These are phyloP conservation scores for Musa beccarii DNA, from an alignment of 176 grass and related monocot genomes.

Conservation along the genomic window DNA sequence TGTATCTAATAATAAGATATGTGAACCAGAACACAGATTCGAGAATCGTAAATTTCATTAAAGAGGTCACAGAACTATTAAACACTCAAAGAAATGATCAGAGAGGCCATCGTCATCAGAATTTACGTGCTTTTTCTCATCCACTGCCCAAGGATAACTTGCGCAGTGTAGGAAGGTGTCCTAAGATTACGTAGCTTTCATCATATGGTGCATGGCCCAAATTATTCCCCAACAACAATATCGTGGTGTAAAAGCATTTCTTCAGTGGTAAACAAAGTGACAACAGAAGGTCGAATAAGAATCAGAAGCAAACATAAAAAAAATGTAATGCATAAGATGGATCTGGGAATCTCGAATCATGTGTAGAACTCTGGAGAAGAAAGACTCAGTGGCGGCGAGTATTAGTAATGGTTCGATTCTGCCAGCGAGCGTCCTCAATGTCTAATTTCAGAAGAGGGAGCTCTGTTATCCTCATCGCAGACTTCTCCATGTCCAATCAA, in stretches of 20 bases:
- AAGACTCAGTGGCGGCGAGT: slow-evolving; percentile 62
- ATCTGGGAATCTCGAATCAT: slow-evolving; percentile 47
- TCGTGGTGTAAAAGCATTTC: neutral
- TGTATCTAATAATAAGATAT: no score
- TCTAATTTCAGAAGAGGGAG: slow-evolving; percentile 88
- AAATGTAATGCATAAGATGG: slow-evolving; percentile 23
- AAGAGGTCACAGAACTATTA: neutral
- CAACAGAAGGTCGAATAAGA: slow-evolving; percentile 16
- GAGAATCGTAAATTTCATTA: no score
- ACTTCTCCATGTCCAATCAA: neutral
- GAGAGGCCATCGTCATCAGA: slow-evolving; percentile 41
- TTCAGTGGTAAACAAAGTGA: neutral
- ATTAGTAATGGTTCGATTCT: slow-evolving; percentile 78
- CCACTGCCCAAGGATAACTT: slow-evolving; percentile 29
- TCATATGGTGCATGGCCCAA: slow-evolving; percentile 3
- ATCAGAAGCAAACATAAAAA: slow-evolving; percentile 35
- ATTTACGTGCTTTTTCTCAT: slow-evolving; percentile 54
- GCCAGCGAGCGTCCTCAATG: slow-evolving; percentile 75
- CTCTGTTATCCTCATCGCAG: slow-evolving; percentile 81
- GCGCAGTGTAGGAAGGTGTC: slow-evolving; percentile 81
- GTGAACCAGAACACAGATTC: neutral
- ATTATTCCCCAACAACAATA: neutral
- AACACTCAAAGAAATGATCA: neutral
- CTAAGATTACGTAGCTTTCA: slow-evolving; percentile 70
- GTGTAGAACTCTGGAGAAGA: slow-evolving; percentile 57